A percentile compares a stretch with the other conserved stretches of the same genome.
phyloP scores from a whole-genome alignment of 2,329 filamentous ascomycete species.

The Epichloe brachyelytri region DNA sequence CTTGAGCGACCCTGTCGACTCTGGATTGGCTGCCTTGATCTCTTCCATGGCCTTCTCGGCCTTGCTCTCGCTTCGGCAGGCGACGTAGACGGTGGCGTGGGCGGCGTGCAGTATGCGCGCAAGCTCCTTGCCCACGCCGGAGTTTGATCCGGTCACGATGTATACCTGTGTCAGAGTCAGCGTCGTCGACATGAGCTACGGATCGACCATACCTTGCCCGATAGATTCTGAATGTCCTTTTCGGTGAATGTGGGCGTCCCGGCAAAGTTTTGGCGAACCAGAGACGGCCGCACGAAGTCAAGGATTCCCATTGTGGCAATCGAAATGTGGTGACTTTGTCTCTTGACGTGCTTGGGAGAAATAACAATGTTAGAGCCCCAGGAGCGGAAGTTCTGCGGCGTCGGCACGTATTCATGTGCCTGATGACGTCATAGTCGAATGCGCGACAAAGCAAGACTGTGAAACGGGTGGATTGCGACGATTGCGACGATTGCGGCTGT shows the following conservation, averaged over 20 bases:
- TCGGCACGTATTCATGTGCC: too few relatives aligned
- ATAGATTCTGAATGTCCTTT: constrained; percentile 51
- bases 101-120: constrained; percentile 38
- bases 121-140: constrained; percentile 38
- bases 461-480: too few relatives aligned
- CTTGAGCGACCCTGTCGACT: constrained; percentile 25
- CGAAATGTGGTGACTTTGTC: too few relatives aligned
- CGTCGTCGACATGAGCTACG: too few relatives aligned
- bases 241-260: constrained; percentile 13
- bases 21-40: constrained; percentile 24
- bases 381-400: too few relatives aligned
- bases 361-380: too few relatives aligned
- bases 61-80: constrained; percentile 33
- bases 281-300: neutral
- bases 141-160: constrained; percentile 34
- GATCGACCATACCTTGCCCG: constrained; percentile 29
- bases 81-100: constrained; percentile 43
- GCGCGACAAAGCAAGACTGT: too few relatives aligned
- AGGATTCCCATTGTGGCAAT: neutral
- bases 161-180: constrained; percentile 22
- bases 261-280: constrained; percentile 5
- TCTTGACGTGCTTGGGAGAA: too few relatives aligned
- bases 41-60: constrained; percentile 29
- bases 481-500: too few relatives aligned
- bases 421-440: too few relatives aligned